Evolutionary conservation across 371 early-diverging fungal genomes (phyloP).

Genomic region (Mortierella sp.): DNA sequence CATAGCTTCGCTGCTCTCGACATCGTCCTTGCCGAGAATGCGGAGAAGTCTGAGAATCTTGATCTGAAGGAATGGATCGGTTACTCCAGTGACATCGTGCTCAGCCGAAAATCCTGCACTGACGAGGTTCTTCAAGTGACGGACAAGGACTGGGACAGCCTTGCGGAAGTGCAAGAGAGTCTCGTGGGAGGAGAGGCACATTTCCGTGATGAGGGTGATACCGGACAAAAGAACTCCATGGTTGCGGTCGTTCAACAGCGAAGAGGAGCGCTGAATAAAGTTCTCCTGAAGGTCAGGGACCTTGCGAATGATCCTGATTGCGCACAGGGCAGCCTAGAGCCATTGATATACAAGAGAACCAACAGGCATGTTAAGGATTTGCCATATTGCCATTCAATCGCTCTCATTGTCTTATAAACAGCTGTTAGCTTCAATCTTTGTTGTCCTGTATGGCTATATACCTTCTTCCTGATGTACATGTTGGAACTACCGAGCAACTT

Average conservation of each 20-base stretch:
- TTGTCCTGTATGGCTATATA: conserved; percentile 35
- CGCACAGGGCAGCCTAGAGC: conserved; percentile 92
- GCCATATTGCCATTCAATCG: not conserved
- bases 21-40: conserved; percentile 88
- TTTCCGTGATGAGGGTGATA: conserved; percentile 91
- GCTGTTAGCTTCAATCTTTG: conserved; percentile 4
- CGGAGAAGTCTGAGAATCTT: conserved; percentile 93
- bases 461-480: conserved; percentile 97
- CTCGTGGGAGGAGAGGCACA: conserved; percentile 83
- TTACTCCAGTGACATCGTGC: conserved; percentile 96
- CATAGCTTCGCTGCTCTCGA: conserved; percentile 93
- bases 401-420: not conserved
- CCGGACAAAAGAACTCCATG: conserved; percentile 97
- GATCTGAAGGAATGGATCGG: conserved; percentile 98
- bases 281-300: conserved; percentile 94
- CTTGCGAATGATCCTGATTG: conserved; percentile 90
- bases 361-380: not conserved
- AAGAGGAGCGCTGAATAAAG: conserved; percentile 80
- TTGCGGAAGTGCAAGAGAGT: conserved; percentile 72
- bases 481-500: conserved; percentile 91
- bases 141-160: conserved; percentile 87
- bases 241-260: conserved; percentile 91
- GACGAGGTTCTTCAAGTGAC: conserved; percentile 90
- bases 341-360: not conserved
- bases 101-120: conserved; percentile 94